These are phyloP conservation scores for Cyberlindnera subsufficiens DNA, from an alignment of 805 yeast genomes.

Conservation along the genomic window DNA sequence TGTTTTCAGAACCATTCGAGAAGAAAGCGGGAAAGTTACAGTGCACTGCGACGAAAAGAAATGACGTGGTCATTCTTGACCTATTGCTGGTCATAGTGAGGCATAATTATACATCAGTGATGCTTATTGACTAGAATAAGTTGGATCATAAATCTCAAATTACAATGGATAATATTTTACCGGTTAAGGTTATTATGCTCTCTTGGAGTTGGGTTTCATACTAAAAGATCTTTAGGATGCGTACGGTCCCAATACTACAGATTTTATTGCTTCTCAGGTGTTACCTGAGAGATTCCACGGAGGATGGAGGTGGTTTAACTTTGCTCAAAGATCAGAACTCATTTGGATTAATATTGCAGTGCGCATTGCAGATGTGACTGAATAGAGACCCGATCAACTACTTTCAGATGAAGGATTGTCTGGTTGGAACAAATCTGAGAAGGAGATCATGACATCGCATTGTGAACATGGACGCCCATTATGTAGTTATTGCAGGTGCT, in stretches of 20 bases:
- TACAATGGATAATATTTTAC: conserved; percentile 28
- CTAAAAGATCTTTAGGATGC: conserved; percentile 30
- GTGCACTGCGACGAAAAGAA: conserved; percentile 28
- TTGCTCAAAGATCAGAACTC: conserved; percentile 32
- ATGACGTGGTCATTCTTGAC: conserved; percentile 36
- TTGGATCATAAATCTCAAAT: not conserved
- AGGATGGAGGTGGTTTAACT: conserved; percentile 38
- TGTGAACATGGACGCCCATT: conserved; percentile 8
- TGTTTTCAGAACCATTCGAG: conserved; percentile 25
- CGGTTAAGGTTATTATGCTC: conserved; percentile 29
- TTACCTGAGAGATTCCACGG: conserved; percentile 39
- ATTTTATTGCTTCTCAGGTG: conserved; percentile 32
- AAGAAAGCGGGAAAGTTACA: conserved; percentile 18
- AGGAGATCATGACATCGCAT: conserved; percentile 17
- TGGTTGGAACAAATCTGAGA: conserved; percentile 9
- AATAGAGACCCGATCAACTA: conserved; percentile 38
- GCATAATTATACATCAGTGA: conserved; percentile 33
- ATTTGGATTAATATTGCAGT: conserved; percentile 33
- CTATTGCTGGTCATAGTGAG: conserved; percentile 34
- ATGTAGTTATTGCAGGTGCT: conserved; percentile 10
- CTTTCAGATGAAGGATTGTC: conserved; percentile 6
- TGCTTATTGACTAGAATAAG: conserved; percentile 3
- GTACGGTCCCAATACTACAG: conserved; percentile 36
- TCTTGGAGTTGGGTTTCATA: conserved; percentile 37
- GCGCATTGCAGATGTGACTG: conserved; percentile 39